These are phyloP conservation scores for Fraxinus anomala DNA, from an alignment of 257 asterid genomes.

Conservation along the genomic window DNA sequence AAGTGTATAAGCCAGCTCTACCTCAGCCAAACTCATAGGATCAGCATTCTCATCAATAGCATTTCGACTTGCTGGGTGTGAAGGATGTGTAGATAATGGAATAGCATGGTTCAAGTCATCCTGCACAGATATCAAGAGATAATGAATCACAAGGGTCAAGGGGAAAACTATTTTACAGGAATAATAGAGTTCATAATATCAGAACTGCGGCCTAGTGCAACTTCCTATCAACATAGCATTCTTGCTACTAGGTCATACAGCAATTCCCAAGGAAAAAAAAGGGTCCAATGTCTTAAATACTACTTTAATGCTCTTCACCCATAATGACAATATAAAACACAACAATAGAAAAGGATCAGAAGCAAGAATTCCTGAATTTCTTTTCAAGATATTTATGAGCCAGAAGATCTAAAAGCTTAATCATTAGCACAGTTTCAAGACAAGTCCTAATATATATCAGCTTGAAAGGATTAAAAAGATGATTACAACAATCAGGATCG, in stretches of 20 bases:
- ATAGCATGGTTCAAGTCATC: slow-evolving; percentile 64
- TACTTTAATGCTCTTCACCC: not conserved
- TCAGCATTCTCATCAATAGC: slow-evolving; percentile 63
- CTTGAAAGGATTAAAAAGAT: not conserved
- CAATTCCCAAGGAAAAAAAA: not conserved
- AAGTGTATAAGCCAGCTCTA: slow-evolving; percentile 62
- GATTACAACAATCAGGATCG: not conserved
- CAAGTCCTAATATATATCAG: not conserved
- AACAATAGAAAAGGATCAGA: not conserved
- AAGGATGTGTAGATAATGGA: slow-evolving; percentile 63
- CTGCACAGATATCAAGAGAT: slow-evolving; percentile 44
- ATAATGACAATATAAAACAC: not conserved
- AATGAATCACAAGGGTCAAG: slow-evolving; percentile 5
- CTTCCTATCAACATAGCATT: not conserved
- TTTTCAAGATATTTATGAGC: not conserved
- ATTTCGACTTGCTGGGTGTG: slow-evolving; percentile 81
- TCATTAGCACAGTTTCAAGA: not conserved
- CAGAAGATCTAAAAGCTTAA: not conserved
- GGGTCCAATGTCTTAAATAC: not conserved
- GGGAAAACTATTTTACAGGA: not conserved
- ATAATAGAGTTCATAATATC: not conserved
- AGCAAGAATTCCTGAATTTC: not conserved
- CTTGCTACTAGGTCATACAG: not conserved
- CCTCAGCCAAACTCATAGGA: slow-evolving; percentile 52
- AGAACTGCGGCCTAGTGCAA: not conserved